phyloP scores from a whole-genome alignment of 148 eudicot genomes.

The Nyssa sinensis region DNA sequence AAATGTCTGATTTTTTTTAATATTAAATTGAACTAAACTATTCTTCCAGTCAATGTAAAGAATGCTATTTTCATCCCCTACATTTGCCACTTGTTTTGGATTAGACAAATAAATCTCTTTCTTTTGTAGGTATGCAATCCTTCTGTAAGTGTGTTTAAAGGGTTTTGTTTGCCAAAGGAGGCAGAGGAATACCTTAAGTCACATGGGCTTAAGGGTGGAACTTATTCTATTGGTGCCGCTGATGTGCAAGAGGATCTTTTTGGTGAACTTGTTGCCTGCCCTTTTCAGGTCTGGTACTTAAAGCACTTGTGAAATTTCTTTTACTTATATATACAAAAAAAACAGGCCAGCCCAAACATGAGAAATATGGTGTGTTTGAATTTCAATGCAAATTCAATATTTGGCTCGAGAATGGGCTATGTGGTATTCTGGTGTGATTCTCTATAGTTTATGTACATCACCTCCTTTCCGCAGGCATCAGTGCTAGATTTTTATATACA shows the following conservation, averaged over 20 bases:
- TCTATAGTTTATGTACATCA: background rate
- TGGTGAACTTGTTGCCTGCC: conserved; percentile 64
- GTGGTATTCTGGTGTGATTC: no score
- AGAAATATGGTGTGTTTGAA: background rate
- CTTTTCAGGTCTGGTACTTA: conserved; percentile 57
- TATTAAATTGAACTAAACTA: background rate
- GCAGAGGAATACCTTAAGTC: conserved; percentile 59
- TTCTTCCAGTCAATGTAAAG: background rate
- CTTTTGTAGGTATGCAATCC: conserved; percentile 45
- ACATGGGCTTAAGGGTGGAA: conserved; percentile 63
- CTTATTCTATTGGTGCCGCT: conserved; percentile 50
- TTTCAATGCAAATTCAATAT: no score
- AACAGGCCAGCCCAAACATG: no score
- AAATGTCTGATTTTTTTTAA: background rate
- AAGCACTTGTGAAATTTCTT: background rate
- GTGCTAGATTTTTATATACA: background rate
- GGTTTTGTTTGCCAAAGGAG: conserved; percentile 63
- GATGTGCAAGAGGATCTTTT: conserved; percentile 55
- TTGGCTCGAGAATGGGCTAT: no score
- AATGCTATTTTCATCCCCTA: background rate
- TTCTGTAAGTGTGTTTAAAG: conserved; percentile 65
- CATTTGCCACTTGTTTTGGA: background rate
- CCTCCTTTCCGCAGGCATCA: background rate
- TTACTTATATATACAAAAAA: no score
- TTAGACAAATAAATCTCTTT: background rate